These are phyloP conservation scores for Chrysanthemum lavandulifolium DNA, from an alignment of 129 eudicot species.

Conservation along the genomic window DNA sequence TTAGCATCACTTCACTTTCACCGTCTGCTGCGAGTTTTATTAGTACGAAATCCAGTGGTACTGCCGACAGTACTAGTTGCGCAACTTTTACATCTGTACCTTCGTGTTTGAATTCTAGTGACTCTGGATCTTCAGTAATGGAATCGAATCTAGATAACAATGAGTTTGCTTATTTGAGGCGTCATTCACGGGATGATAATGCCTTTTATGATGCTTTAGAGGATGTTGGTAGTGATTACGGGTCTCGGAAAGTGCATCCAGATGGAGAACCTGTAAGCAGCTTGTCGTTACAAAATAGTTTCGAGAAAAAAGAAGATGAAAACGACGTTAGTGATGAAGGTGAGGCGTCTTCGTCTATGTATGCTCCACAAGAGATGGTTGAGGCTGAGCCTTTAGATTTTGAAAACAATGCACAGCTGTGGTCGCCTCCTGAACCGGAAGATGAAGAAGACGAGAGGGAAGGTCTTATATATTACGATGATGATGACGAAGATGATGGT, in stretches of 20 bases:
- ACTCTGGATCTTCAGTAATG: slow-evolving; percentile 39
- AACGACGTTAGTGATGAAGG: slow-evolving; percentile 64
- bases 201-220: slow-evolving; percentile 43
- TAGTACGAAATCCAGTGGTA: slow-evolving; percentile 66
- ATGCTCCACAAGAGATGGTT: slow-evolving; percentile 55
- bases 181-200: slow-evolving; percentile 42
- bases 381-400: slow-evolving; percentile 79
- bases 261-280: slow-evolving; percentile 62
- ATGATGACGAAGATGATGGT: slow-evolving; percentile 58
- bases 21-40: slow-evolving; percentile 62
- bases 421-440: slow-evolving; percentile 99
- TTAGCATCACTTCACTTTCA: slow-evolving; percentile 41
- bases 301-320: slow-evolving; percentile 46
- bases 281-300: slow-evolving; percentile 47
- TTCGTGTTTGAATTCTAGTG: slow-evolving; percentile 34
- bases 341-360: slow-evolving; percentile 70
- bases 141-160: slow-evolving; percentile 43
- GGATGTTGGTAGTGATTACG: slow-evolving; percentile 30
- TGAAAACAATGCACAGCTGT: slow-evolving; percentile 91
- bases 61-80: slow-evolving; percentile 74
- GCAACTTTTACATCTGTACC: slow-evolving; percentile 51
- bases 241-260: slow-evolving; percentile 63
- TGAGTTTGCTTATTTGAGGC: slow-evolving; percentile 41
- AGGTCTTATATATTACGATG: slow-evolving; percentile 66
- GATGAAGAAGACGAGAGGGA: slow-evolving; percentile 96